Base-by-base conservation (phyloP, 495 filamentous ascomycete species). In the Hypoxylon lienhwacheense region DNA sequence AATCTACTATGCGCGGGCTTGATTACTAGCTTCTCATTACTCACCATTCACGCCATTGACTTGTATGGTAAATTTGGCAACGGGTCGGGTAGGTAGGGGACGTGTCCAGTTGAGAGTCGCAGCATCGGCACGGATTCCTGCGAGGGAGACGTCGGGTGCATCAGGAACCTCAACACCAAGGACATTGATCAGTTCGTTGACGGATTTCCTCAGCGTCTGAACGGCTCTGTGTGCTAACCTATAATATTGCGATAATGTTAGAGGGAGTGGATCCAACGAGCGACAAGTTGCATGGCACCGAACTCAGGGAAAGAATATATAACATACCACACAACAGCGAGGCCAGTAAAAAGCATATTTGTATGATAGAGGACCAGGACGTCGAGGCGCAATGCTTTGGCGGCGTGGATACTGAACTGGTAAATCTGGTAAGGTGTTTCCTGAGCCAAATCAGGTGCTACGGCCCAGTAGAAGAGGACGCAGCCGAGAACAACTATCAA, bases 131-230 rank as follows among this genome's bases (percentile, higher is more conserved):
- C 85, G 86, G 52, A 98, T 89, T 40, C 87, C 90, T 41, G 91
- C 90, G n/a, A 98, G 79, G 22, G 90, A 95, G 19, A 97, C 87
- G 50, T 91, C 83, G 17, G 93, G 93, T 15, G 90, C 82, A 40
- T 89, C 83, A 43, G 93, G 93, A 15, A 97, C 89, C 59, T 98
- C 95, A 55, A 97, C 83, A 24, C 93, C 93, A 15, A 98, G 81
- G 26, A 96, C 85, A 59, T 85, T 85, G 49, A 97, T 89, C 26
- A 98, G 81, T 32, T 95, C 85, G 37, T 92, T 87, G 25, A 96
- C 90, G 6, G 93, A 88, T 42, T 90, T 95, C 67, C 89, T 84
- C 26, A 95, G 79, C 17, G 95, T 90, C 63, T 89, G 85, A 71
- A 87, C 91, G 41, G 87, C 85, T 50, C 65, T 58, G 48, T 65